Base-by-base conservation (phyloP, 768 basidiomycete species). In the Auriscalpium vulgare region DNA sequence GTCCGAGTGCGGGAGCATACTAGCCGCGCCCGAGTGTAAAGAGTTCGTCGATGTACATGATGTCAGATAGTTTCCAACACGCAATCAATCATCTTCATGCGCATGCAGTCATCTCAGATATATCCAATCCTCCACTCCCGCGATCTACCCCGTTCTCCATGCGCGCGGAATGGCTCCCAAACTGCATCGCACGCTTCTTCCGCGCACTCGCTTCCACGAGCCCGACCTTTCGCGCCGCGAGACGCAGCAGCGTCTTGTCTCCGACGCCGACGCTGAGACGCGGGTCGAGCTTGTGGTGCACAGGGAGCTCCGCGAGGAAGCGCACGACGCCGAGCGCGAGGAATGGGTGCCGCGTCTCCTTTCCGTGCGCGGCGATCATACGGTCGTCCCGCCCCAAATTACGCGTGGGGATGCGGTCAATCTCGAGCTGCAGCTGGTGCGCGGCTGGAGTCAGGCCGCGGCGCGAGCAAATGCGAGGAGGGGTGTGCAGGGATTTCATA, bases 131-230 rank as follows among this genome's bases (percentile, higher is more conserved):
- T 44, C 87, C 88, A 38, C 78, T 77, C 56, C 62, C 69, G 52
- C 75, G 71, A 16, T 69, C 71, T 48, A 81, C 80, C 3, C 82
- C 84, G 16, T 65, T 68, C 56, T 85, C 83, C 90, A 93, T 91
- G 56, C 89, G 74, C 16, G 91, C 91, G 35, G 90, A 88, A 69
- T 85, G 83, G 64, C 82, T 89, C 16, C 95, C 95, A 72, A 99
- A 99, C 65, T 98, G 97, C 89, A 97, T 97, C 13, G 97, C 97
- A 56, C 89, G 70, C 72, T 99, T 99, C 68, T 88, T 93, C 59
- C 91, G 75, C 52, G 62, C 56, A 59, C 88, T 87, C 6, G 91
- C 90, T 59, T 84, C 81, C 2, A 78, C 69, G 45, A 97, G 74
- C 0, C 95, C 94, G n/a, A 93, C 63, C 60, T 81, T 81, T 59